Percentiles rank a stretch among this genome's conserved stretches.
Evolutionary conservation across 495 filamentous ascomycete species (phyloP).

Genomic region (Xylaria grammica): DNA sequence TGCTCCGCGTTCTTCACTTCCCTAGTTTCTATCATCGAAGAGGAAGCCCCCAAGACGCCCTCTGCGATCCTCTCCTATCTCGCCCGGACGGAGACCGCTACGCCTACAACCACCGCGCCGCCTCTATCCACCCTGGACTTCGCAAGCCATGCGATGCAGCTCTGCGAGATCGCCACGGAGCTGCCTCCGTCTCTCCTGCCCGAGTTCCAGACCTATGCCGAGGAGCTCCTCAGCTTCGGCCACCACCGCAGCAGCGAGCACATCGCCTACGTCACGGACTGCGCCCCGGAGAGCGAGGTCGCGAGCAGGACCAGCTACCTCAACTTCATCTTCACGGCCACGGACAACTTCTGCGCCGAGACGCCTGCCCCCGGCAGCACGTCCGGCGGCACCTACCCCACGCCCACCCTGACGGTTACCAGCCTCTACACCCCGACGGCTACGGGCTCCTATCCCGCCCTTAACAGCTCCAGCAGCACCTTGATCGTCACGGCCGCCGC

Average conservation of each 20-base stretch:
- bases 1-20: neutral
- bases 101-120: neutral
- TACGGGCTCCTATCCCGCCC: no score
- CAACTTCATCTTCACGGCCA: slow-evolving; percentile 1
- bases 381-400: slow-evolving; percentile 2
- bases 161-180: neutral
- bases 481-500: neutral
- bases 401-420: neutral
- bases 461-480: neutral
- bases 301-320: slow-evolving; percentile 5
- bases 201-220: neutral
- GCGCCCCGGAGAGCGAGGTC: neutral
- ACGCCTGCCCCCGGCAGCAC: neutral
- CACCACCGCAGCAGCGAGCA: neutral
- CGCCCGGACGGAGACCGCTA: neutral
- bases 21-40: neutral
- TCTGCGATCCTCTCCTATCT: slow-evolving; percentile 1
- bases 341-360: neutral
- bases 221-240: neutral
- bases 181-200: slow-evolving; percentile 3
- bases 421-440: neutral
- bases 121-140: neutral
- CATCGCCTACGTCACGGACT: neutral
- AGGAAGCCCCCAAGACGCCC: neutral
- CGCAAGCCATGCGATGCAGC: neutral